Conservation (phyloP, 805 yeast genomes). For the Ogataea methylovora region DNA sequence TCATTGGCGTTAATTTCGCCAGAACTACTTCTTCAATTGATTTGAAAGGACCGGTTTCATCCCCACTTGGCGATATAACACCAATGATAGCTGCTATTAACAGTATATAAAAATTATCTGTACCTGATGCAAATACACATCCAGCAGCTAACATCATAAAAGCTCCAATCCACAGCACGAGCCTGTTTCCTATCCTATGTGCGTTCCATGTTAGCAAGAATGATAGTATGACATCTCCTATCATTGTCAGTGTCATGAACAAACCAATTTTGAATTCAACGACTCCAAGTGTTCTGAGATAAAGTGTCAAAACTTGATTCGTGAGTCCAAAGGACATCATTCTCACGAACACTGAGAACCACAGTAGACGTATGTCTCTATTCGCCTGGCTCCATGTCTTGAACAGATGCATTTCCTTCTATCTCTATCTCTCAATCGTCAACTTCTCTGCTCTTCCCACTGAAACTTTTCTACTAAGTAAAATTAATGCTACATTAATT, state of each 20-base stretch:
- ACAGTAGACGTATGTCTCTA: slow-evolving; percentile 56
- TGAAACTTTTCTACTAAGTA: too few species aligned
- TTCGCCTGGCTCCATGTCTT: too few species aligned
- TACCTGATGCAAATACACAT: slow-evolving; percentile 44
- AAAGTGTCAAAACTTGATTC: slow-evolving; percentile 69
- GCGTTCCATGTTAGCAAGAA: slow-evolving; percentile 72
- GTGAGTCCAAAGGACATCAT: slow-evolving; percentile 72
- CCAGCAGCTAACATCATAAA: slow-evolving; percentile 67
- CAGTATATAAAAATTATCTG: slow-evolving; percentile 45
- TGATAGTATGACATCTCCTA: slow-evolving; percentile 73
- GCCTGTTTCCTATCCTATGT: slow-evolving; percentile 59
- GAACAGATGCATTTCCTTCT: too few species aligned
- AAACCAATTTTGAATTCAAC: slow-evolving; percentile 57
- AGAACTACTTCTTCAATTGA: slow-evolving; percentile 78
- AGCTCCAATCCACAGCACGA: slow-evolving; percentile 56
- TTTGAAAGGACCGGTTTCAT: slow-evolving; percentile 86
- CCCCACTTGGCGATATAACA: slow-evolving; percentile 84
- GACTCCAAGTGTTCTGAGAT: slow-evolving; percentile 46
- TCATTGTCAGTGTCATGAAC: slow-evolving; percentile 74
- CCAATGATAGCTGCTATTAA: slow-evolving; percentile 72
- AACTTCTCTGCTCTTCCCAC: too few species aligned
- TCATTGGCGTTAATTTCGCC: slow-evolving; percentile 67
- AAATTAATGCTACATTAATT: too few species aligned
- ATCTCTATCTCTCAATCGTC: too few species aligned
- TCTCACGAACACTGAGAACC: slow-evolving; percentile 64